phyloP scores from a whole-genome alignment of 2,329 filamentous ascomycete species.

The Arthrobotrys conoides region DNA sequence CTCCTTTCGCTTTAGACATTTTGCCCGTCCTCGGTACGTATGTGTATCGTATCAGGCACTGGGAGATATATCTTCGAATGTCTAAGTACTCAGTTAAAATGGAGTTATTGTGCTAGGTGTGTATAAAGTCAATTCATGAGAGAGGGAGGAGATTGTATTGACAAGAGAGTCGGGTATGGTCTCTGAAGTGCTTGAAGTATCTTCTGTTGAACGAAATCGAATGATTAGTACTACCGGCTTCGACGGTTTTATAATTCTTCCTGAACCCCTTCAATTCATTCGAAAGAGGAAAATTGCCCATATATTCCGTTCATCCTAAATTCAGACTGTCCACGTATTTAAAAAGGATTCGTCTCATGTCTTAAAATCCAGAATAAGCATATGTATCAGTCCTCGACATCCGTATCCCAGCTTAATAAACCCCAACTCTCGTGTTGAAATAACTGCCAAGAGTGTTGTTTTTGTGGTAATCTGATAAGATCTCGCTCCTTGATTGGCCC shows the following conservation, averaged over 20 bases:
- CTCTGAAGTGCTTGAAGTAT: too few species aligned
- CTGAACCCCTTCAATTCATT: too few species aligned
- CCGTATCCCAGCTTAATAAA: too few species aligned
- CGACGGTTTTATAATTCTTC: too few species aligned
- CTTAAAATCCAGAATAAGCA: background rate
- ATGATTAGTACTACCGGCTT: too few species aligned
- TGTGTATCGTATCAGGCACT: background rate
- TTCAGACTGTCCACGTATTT: slow-evolving; percentile 11
- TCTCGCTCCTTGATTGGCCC: background rate
- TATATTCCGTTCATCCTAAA: background rate
- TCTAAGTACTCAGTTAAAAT: background rate
- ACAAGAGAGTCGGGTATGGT: too few species aligned
- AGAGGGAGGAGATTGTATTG: too few species aligned
- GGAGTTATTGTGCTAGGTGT: too few species aligned
- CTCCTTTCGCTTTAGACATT: background rate
- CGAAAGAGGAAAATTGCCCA: background rate
- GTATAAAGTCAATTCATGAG: too few species aligned
- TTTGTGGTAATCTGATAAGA: slow-evolving; percentile 31
- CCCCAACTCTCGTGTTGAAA: background rate
- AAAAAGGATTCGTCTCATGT: background rate
- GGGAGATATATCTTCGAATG: background rate
- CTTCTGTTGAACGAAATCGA: too few species aligned
- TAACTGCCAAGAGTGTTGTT: background rate
- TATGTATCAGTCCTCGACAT: background rate
- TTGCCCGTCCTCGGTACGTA: background rate